Evolutionary conservation across 2,329 filamentous ascomycete species (phyloP).

Genomic region (Cyclaneusma minus): DNA sequence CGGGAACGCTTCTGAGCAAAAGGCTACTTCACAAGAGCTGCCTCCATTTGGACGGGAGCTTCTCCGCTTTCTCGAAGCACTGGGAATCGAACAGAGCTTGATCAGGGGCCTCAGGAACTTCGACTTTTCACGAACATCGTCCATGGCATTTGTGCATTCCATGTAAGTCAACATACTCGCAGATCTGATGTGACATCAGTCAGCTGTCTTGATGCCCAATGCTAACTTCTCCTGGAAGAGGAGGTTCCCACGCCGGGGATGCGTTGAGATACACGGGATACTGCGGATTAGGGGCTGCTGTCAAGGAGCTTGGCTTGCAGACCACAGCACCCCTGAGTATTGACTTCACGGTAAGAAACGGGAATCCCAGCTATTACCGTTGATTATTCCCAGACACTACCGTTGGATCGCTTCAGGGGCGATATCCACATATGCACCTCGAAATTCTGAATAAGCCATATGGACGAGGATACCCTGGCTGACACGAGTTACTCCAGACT

Average conservation of each 20-base stretch:
- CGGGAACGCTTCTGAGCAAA: slow-evolving; percentile 17
- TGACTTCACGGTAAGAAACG: slow-evolving; percentile 60
- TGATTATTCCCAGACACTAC: not conserved
- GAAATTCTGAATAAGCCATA: slow-evolving; percentile 1
- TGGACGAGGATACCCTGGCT: slow-evolving; percentile 3
- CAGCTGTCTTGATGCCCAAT: slow-evolving; percentile 1
- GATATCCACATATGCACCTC: not conserved
- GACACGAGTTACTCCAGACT: slow-evolving; percentile 28
- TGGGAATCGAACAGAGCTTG: slow-evolving; percentile 47
- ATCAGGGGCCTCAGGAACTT: slow-evolving; percentile 57
- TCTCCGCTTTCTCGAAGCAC: slow-evolving; percentile 51
- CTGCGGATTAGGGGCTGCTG: slow-evolving; percentile 53
- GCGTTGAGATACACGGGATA: slow-evolving; percentile 47
- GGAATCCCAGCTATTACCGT: slow-evolving; percentile 4
- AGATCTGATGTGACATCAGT: not conserved
- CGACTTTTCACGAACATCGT: slow-evolving; percentile 60
- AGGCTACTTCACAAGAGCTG: slow-evolving; percentile 19
- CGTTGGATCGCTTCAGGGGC: not conserved
- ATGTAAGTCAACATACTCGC: slow-evolving; percentile 59
- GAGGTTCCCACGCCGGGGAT: slow-evolving; percentile 36
- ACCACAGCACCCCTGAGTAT: slow-evolving; percentile 42
- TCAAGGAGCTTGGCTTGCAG: slow-evolving; percentile 46
- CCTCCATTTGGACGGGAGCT: slow-evolving; percentile 53
- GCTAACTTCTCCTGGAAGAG: slow-evolving; percentile 22
- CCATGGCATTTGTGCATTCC: slow-evolving; percentile 70